phyloP scores from a whole-genome alignment of 768 basidiomycete genomes.

The Agaricus subrufescens region DNA sequence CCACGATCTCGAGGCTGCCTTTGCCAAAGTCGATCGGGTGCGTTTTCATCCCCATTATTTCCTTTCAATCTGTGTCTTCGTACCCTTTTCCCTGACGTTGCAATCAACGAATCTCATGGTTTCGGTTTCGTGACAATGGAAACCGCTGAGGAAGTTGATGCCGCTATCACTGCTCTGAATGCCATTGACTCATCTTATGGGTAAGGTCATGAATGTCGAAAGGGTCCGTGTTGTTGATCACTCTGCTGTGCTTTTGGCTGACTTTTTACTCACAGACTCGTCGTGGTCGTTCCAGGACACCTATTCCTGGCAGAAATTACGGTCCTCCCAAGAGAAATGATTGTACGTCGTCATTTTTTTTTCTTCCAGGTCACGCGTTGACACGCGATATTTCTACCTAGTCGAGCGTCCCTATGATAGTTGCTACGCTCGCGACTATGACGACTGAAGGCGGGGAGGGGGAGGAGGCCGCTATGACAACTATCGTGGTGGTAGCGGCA shows the following conservation, averaged over 20 bases:
- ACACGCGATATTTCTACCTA: slow-evolving; percentile 18
- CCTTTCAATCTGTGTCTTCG: neutral
- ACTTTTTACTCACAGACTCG: slow-evolving; percentile 55
- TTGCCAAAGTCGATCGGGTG: slow-evolving; percentile 72
- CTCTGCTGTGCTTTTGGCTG: slow-evolving; percentile 1
- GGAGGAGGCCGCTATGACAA: slow-evolving; percentile 44
- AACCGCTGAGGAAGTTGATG: slow-evolving; percentile 83
- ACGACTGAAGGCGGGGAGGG: slow-evolving; percentile 47
- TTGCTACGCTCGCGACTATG: slow-evolving; percentile 72
- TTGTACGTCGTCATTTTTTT: slow-evolving; percentile 32
- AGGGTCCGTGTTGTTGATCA: slow-evolving; percentile 44
- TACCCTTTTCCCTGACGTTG: neutral
- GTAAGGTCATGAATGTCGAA: slow-evolving; percentile 85
- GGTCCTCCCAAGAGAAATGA: slow-evolving; percentile 84
- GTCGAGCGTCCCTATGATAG: slow-evolving; percentile 87
- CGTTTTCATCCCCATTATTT: slow-evolving; percentile 11
- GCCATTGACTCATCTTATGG: slow-evolving; percentile 70
- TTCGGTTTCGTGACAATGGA: slow-evolving; percentile 82
- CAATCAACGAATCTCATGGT: slow-evolving; percentile 43
- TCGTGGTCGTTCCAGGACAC: slow-evolving; percentile 83
- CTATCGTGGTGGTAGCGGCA: slow-evolving; percentile 35
- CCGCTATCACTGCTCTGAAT: slow-evolving; percentile 81
- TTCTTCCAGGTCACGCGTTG: slow-evolving; percentile 6
- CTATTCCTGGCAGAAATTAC: slow-evolving; percentile 93
- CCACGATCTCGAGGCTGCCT: slow-evolving; percentile 82